Evolutionary conservation across 1,284 basidiomycete species (phyloP).

Genomic region (Tausonia pullulans): DNA sequence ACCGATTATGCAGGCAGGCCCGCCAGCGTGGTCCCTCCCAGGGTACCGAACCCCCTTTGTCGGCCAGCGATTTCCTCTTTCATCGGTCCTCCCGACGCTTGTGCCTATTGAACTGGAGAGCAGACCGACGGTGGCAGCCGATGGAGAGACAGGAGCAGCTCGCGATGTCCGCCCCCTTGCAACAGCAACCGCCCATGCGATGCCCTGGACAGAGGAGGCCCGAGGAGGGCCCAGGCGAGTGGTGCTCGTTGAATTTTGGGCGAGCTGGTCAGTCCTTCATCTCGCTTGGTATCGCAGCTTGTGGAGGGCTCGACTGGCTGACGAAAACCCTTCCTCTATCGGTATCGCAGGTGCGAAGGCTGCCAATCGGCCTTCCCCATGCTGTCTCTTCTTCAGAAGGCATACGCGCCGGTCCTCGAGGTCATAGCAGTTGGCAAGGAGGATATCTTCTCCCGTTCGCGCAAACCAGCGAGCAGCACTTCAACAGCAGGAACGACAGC

Average conservation of each 20-base stretch:
- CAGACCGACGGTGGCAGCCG: background rate
- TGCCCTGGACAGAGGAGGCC: background rate
- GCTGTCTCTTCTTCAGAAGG: slow-evolving; percentile 1
- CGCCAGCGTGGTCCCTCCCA: background rate
- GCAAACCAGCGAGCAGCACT: too few species aligned
- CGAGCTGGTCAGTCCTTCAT: slow-evolving; percentile 1
- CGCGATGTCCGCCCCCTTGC: background rate
- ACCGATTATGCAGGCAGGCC: background rate
- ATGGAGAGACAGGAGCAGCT: background rate
- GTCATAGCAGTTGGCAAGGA: slow-evolving; percentile 2
- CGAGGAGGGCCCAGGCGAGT: background rate
- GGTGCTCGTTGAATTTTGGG: slow-evolving; percentile 7
- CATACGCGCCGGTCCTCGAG: slow-evolving; percentile 7
- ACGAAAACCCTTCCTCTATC: background rate
- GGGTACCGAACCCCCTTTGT: slow-evolving; percentile 5
- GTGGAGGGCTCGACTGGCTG: background rate
- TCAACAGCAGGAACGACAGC: too few species aligned
- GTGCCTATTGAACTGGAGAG: background rate
- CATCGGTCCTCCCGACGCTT: background rate
- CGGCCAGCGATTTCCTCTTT: slow-evolving; percentile 2
- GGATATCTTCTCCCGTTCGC: background rate
- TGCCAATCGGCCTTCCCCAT: slow-evolving; percentile 4
- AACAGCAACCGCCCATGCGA: background rate
- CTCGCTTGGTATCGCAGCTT: background rate
- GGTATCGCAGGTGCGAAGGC: background rate